Percentiles rank a stretch among this genome's conserved stretches.
Conservation (phyloP, 2,329 filamentous ascomycete genomes). For the Parastagonospora avenae region DNA sequence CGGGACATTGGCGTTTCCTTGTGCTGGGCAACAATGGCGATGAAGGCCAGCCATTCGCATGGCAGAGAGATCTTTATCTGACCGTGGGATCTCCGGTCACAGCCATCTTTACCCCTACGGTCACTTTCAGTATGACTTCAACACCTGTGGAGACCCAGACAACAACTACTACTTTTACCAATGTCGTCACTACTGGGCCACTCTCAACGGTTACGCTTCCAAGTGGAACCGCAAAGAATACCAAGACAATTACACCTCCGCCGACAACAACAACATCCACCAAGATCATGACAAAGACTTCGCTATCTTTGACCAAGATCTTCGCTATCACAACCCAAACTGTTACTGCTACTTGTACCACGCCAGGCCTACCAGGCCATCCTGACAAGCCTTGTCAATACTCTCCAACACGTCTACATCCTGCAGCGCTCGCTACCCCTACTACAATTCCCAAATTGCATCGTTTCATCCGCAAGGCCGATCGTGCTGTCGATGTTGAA, state of each 20-base stretch:
- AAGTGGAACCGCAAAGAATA: conserved; percentile 37
- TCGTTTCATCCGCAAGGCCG: conserved; percentile 29
- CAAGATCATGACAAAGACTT: conserved; percentile 33
- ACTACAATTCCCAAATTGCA: conserved; percentile 27
- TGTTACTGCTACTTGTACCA: conserved; percentile 45
- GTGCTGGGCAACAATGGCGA: conserved; percentile 53
- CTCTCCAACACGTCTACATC: conserved; percentile 42
- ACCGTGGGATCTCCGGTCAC: conserved; percentile 42
- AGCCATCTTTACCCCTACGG: conserved; percentile 38
- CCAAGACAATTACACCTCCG: conserved; percentile 38
- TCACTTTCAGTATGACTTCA: conserved; percentile 38
- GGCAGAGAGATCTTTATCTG: conserved; percentile 47
- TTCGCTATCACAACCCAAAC: conserved; percentile 42
- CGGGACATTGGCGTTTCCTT: conserved; percentile 52
- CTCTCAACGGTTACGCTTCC: conserved; percentile 39
- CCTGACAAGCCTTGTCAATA: conserved; percentile 44
- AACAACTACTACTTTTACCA: conserved; percentile 26
- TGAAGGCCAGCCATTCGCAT: conserved; percentile 50
- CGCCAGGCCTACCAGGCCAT: conserved; percentile 30
- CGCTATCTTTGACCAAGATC: conserved; percentile 31
- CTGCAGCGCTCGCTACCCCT: conserved; percentile 35
- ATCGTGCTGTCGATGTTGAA: conserved; percentile 38
- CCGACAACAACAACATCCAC: conserved; percentile 31
- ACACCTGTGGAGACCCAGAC: conserved; percentile 34
- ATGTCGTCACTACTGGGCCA: conserved; percentile 33